These are phyloP conservation scores for Boletus subcaerulescens DNA, from an alignment of 768 basidiomycete species.

Conservation along the genomic window DNA sequence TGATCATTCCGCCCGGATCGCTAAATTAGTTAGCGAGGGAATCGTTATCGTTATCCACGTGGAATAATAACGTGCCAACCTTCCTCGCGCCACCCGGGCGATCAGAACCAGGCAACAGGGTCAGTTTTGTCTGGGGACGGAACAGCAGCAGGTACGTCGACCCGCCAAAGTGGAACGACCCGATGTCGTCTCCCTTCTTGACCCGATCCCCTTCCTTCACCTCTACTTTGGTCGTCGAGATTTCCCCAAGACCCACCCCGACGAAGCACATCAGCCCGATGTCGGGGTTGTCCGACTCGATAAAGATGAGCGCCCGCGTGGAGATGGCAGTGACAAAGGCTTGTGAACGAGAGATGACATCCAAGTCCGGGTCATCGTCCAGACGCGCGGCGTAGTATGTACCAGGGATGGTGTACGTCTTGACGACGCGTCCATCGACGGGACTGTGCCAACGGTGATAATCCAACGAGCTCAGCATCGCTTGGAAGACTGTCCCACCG, in stretches of 20 bases:
- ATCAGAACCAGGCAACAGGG: slow-evolving; percentile 11
- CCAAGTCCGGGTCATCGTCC: slow-evolving; percentile 26
- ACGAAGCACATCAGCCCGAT: slow-evolving; percentile 62
- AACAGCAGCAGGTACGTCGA: slow-evolving; percentile 51
- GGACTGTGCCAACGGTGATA: slow-evolving; percentile 69
- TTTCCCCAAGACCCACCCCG: slow-evolving; percentile 59
- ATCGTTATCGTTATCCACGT: slow-evolving; percentile 10
- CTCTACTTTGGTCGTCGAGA: slow-evolving; percentile 54
- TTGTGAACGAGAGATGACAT: slow-evolving; percentile 20
- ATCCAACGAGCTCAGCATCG: slow-evolving; percentile 50
- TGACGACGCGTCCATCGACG: slow-evolving; percentile 42
- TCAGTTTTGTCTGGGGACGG: slow-evolving; percentile 29
- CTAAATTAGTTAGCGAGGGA: neutral
- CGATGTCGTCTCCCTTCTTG: slow-evolving; percentile 53
- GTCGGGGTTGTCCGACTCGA: slow-evolving; percentile 49
- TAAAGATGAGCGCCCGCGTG: slow-evolving; percentile 55
- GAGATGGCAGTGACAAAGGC: slow-evolving; percentile 48
- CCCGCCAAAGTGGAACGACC: slow-evolving; percentile 65
- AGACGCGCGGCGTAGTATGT: slow-evolving; percentile 46
- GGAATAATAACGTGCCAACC: slow-evolving; percentile 20
- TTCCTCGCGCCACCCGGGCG: slow-evolving; percentile 5
- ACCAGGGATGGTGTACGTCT: slow-evolving; percentile 44
- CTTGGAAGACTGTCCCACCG: slow-evolving; percentile 55
- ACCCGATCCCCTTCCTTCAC: slow-evolving; percentile 47
- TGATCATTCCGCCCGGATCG: neutral